Base-by-base conservation (phyloP, 2,329 filamentous ascomycete genomes). In the Fusarium mangiferae region DNA sequence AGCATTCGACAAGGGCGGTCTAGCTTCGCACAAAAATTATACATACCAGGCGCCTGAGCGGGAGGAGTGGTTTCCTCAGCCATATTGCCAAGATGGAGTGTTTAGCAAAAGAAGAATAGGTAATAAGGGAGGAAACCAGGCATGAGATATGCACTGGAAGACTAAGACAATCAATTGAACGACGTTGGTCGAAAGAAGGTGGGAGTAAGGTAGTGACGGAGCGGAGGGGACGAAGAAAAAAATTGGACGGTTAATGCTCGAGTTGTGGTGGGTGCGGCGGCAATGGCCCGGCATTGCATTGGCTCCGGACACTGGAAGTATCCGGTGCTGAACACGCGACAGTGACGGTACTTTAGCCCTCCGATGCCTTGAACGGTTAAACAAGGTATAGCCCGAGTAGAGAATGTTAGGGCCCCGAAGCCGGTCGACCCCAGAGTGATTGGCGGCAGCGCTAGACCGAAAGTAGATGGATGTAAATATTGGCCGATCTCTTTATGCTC, bases 381-480 rank as follows among this genome's bases (percentile, higher is more conserved):
- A 38, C 38, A 42, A 66, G 69, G 75, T 77, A 73, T 55, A 61
- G 22, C 26, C 36, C 36, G 56, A 60, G 75, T 77, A 76, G 51
- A 54, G 30, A 45, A 38, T 58, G 42, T 63, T 60, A 72, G 64
- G 66, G 58, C 60, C 68, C 73, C 65, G 67, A 68, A 57, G 62
- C 68, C 62, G 54, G 65, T 58, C 41, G 54, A 62, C 72, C 63
- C 71, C 71, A 67, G 62, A 64, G 66, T 44, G 52, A 65, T 46
- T 44, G 36, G 44, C 54, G 52, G 45, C 30, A 22, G 41, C 58
- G 52, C 80, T 81, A 81, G 64, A 52, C 78, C 74, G 30, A 68
- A 73, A 76, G n/a, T 18, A 74, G 80, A 75, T 69, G 60, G 76
- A 80, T 78, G 79, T 81, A 80, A 81, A 81, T 75, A 81, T 55